Evolutionary conservation across 257 asterid species (phyloP).

Genomic region (Plantago elongata): DNA sequence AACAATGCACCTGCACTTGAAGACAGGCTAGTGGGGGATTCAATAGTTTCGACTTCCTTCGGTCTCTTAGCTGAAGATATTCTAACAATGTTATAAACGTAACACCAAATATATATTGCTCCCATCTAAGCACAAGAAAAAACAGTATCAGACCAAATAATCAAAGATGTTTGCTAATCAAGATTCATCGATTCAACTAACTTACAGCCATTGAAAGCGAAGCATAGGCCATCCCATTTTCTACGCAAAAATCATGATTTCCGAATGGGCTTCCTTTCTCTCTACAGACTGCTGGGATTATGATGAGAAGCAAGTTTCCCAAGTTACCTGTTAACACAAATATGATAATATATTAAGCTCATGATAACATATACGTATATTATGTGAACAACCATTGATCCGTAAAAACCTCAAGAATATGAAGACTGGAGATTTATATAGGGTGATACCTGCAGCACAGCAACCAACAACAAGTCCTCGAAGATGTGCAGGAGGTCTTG

Average conservation of each 20-base stretch:
- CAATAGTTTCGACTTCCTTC: constrained; percentile 46
- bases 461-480: constrained; percentile 78
- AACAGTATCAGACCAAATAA: constrained; percentile 3
- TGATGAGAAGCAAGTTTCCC: constrained; percentile 83
- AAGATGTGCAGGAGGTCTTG: constrained; percentile 67
- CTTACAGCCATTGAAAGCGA: constrained; percentile 95
- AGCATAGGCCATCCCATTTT: constrained; percentile 77
- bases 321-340: constrained; percentile 53
- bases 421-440: neutral
- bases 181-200: no score
- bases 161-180: neutral
- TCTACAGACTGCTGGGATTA: constrained; percentile 87
- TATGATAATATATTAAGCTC: neutral
- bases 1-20: constrained; percentile 31
- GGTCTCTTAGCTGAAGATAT: constrained; percentile 48
- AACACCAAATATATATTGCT: constrained; percentile 78
- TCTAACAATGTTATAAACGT: constrained; percentile 70
- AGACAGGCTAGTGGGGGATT: constrained; percentile 34
- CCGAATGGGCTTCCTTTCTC: constrained; percentile 93
- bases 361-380: no score
- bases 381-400: no score
- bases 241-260: constrained; percentile 50
- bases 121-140: constrained; percentile 47
- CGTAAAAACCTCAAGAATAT: no score
- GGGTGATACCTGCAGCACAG: constrained; percentile 72